Evolutionary conservation across 2,329 filamentous ascomycete species (phyloP).

Genomic region (Orbilia oligospora): DNA sequence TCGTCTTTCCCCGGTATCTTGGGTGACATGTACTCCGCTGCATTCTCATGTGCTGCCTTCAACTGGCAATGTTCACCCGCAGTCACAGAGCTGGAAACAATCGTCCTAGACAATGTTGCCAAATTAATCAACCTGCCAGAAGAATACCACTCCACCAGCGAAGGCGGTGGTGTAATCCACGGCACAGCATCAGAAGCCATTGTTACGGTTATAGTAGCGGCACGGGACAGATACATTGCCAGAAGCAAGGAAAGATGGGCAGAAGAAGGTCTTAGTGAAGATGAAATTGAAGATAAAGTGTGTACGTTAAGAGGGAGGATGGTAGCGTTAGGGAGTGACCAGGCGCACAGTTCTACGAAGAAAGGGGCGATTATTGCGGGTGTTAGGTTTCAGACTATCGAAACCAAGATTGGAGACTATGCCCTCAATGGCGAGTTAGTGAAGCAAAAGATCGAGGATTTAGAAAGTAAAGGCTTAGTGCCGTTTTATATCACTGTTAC

Average conservation of each 20-base stretch:
- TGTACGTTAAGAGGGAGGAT: constrained; percentile 78
- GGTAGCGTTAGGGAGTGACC: constrained; percentile 83
- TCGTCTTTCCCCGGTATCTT: constrained; percentile 87
- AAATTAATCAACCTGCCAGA: constrained; percentile 80
- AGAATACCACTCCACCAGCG: constrained; percentile 80
- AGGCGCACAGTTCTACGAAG: constrained; percentile 85
- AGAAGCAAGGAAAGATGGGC: constrained; percentile 64
- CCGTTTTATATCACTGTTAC: constrained; percentile 90
- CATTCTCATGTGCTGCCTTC: constrained; percentile 91
- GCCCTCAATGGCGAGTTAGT: constrained; percentile 78
- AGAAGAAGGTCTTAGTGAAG: constrained; percentile 66
- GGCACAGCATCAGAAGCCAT: constrained; percentile 90
- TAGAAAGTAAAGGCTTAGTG: constrained; percentile 78
- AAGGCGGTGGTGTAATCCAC: constrained; percentile 95
- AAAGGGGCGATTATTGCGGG: constrained; percentile 90
- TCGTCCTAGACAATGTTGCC: constrained; percentile 92
- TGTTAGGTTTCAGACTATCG: constrained; percentile 81
- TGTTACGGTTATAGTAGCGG: constrained; percentile 87
- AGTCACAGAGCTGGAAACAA: constrained; percentile 91
- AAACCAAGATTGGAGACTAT: constrained; percentile 74
- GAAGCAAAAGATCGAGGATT: constrained; percentile 73
- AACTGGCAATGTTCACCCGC: constrained; percentile 97
- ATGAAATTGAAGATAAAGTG: constrained; percentile 78
- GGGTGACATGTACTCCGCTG: constrained; percentile 90
- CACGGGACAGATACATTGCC: constrained; percentile 81